Evolutionary conservation across 2,329 filamentous ascomycete genomes (phyloP).

Genomic region (Aureobasidium vineae): DNA sequence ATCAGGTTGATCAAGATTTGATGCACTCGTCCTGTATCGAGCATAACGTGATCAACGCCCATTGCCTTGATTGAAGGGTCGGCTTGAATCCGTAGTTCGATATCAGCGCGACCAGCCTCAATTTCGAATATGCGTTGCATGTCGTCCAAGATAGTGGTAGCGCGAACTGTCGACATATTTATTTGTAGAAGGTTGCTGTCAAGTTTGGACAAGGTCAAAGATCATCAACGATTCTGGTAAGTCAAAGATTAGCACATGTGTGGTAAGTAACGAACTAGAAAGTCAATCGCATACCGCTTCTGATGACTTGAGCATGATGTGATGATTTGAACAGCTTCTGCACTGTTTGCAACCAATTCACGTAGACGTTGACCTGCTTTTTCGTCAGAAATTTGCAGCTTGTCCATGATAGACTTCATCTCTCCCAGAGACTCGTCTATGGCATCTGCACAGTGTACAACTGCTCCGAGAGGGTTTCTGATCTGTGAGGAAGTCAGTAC

Average conservation of each 20-base stretch:
- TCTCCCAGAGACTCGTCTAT: conserved; percentile 28
- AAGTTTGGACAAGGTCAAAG: conserved; percentile 48
- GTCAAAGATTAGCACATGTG: neutral
- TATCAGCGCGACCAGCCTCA: conserved; percentile 35
- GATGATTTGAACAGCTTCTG: conserved; percentile 45
- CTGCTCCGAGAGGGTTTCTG: conserved; percentile 30
- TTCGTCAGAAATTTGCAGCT: conserved; percentile 26
- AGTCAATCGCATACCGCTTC: conserved; percentile 36
- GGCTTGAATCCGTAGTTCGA: conserved; percentile 30
- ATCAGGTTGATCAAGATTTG: conserved; percentile 36
- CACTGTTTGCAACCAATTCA: conserved; percentile 35
- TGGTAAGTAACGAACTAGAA: neutral
- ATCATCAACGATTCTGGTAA: conserved; percentile 46
- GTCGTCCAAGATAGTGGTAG: conserved; percentile 32
- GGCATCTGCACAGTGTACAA: conserved; percentile 29
- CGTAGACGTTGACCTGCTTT: conserved; percentile 30
- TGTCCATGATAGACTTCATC: conserved; percentile 24
- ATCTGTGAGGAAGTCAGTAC: conserved; percentile 25
- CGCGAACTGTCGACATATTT: conserved; percentile 30
- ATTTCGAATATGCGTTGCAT: conserved; percentile 39
- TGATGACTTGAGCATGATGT: conserved; percentile 49
- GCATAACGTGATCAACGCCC: conserved; percentile 32
- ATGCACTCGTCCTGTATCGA: conserved; percentile 32
- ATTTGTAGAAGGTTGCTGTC: conserved; percentile 45
- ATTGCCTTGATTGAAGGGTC: conserved; percentile 19